These are phyloP conservation scores for Diaporthe citri DNA, from an alignment of 2,329 filamentous ascomycete genomes.

Conservation along the genomic window DNA sequence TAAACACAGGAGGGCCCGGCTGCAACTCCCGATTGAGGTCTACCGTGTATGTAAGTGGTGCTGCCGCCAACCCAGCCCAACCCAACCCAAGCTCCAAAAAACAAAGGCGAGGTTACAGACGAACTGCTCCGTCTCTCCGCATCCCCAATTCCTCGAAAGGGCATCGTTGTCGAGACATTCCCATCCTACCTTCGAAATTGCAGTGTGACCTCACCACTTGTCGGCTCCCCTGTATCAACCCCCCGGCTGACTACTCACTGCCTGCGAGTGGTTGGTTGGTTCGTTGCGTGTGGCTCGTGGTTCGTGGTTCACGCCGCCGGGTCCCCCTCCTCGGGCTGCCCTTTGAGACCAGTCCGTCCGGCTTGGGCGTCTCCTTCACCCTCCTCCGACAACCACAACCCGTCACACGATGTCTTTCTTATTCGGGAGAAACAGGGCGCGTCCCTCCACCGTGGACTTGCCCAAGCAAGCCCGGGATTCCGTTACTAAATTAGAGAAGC, in stretches of 20 bases:
- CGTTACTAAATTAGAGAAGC: conserved; percentile 59
- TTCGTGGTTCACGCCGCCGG: conserved; percentile 3
- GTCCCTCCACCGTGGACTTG: conserved; percentile 65
- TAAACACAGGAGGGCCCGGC: conserved; percentile 25
- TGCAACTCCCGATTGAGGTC: conserved; percentile 2
- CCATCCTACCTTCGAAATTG: conserved; percentile 9
- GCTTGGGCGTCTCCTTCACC: conserved; percentile 9
- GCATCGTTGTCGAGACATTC: conserved; percentile 10
- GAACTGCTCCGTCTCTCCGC: conserved; percentile 8
- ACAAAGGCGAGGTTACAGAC: conserved; percentile 16
- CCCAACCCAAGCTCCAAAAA: conserved; percentile 11
- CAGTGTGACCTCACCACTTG: conserved; percentile 22
- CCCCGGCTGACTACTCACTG: conserved; percentile 10
- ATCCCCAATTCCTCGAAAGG: conserved; percentile 2
- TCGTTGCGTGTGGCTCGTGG: conserved; percentile 5
- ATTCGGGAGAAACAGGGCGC: conserved; percentile 65
- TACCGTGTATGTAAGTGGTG: conserved; percentile 14
- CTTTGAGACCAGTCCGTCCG: conserved; percentile 27
- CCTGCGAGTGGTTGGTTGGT: conserved; percentile 13
- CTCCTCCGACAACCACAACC: conserved; percentile 17
- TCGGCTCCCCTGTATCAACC: background rate
- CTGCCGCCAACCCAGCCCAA: conserved; percentile 8
- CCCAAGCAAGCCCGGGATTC: conserved; percentile 69
- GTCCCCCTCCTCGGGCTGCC: conserved; percentile 33
- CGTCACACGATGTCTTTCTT: conserved; percentile 61